Evolutionary conservation across 139 green algal species (phyloP).

Genomic region (Pleodorina starrii): DNA sequence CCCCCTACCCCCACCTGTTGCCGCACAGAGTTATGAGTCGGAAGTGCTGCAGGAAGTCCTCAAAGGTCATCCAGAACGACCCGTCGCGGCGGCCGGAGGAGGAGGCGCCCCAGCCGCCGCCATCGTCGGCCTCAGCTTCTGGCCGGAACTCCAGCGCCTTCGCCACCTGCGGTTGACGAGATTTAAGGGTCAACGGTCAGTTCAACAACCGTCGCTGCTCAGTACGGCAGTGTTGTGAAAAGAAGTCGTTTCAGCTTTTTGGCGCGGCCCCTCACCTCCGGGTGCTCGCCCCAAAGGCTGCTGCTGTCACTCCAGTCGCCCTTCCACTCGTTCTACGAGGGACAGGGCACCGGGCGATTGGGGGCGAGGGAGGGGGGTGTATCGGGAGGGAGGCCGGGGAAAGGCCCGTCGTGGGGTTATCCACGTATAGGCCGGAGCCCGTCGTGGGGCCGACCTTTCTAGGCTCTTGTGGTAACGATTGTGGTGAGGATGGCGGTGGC

Average conservation of each 20-base stretch:
- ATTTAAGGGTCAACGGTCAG: too few species aligned
- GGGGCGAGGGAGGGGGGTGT: neutral
- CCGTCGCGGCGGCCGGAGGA: neutral
- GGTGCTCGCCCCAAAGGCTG: neutral
- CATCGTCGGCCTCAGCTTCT: neutral
- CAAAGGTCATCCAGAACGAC: conserved; percentile 37
- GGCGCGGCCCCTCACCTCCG: neutral
- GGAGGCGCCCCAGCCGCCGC: neutral
- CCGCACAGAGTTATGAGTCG: conserved; percentile 19
- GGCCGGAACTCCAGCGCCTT: neutral
- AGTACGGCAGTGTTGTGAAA: too few species aligned
- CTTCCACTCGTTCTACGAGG: conserved; percentile 35
- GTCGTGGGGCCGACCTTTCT: too few species aligned
- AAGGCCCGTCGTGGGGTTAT: neutral
- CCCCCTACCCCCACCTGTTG: too few species aligned
- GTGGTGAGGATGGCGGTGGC: too few species aligned
- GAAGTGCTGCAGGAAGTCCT: conserved; percentile 36
- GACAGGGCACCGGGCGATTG: neutral
- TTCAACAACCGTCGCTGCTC: too few species aligned
- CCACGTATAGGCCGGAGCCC: too few species aligned
- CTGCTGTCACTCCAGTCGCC: conserved; percentile 46
- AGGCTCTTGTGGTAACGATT: too few species aligned
- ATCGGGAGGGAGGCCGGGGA: neutral
- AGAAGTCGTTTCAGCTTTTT: too few species aligned
- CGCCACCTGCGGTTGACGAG: conserved; percentile 17